Conservation (phyloP, 2,329 filamentous ascomycete genomes). For the Fusarium siculi region DNA sequence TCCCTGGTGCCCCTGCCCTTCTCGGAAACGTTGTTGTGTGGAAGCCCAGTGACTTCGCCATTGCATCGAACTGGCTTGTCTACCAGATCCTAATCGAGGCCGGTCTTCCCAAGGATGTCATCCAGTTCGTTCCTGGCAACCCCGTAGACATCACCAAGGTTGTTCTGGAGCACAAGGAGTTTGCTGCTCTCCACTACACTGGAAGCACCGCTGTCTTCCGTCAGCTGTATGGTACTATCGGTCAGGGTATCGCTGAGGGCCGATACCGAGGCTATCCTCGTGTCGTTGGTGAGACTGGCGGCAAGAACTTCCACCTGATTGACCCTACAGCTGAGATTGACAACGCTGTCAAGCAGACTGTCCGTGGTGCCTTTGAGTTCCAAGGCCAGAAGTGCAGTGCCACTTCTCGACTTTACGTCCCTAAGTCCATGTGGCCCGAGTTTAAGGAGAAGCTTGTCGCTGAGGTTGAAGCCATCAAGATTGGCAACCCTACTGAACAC, state of each 20-base stretch:
- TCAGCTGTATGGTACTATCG: constrained; percentile 87
- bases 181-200: constrained; percentile 94
- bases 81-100: constrained; percentile 93
- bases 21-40: constrained; percentile 96
- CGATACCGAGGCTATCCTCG: constrained; percentile 87
- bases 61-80: constrained; percentile 90
- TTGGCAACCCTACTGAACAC: constrained; percentile 75
- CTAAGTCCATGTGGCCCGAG: constrained; percentile 77
- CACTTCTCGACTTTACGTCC: constrained; percentile 82
- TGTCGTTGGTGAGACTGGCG: constrained; percentile 89
- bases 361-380: constrained; percentile 90
- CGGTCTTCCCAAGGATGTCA: constrained; percentile 86
- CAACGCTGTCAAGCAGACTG: constrained; percentile 83
- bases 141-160: constrained; percentile 84
- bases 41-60: constrained; percentile 93
- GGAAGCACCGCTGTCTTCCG: constrained; percentile 94
- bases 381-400: constrained; percentile 94
- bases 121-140: constrained; percentile 93
- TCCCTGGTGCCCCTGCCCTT: constrained; percentile 83
- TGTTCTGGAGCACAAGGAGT: constrained; percentile 80
- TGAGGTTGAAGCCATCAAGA: constrained; percentile 76
- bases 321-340: constrained; percentile 80
- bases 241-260: constrained; percentile 80
- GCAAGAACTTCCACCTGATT: constrained; percentile 92
- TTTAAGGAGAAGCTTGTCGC: constrained; percentile 74